Evolutionary conservation across 2,329 filamentous ascomycete species (phyloP).

Genomic region (Fusarium incarnatum): DNA sequence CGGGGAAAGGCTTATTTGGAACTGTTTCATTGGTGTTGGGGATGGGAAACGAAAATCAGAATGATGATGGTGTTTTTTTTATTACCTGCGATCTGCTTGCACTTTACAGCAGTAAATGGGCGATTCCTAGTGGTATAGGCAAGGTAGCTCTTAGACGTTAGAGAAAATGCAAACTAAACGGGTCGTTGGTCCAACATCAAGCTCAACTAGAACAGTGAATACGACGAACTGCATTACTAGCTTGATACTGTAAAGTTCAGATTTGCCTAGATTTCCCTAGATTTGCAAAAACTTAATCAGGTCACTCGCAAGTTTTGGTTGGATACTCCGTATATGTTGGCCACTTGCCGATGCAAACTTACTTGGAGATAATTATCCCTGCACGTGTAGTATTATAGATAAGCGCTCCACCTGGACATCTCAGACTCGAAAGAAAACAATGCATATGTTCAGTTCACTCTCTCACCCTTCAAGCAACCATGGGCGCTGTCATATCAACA

Average conservation of each 20-base stretch:
- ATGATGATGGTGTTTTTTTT: conserved; percentile 39
- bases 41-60: conserved; percentile 33
- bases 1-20: conserved; percentile 1
- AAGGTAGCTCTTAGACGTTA: conserved; percentile 46
- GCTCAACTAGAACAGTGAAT: not conserved
- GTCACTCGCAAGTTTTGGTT: not conserved
- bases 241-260: not conserved
- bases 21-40: conserved; percentile 9
- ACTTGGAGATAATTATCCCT: not conserved
- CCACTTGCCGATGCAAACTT: not conserved
- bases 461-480: conserved; percentile 22
- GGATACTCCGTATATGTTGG: not conserved
- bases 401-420: not conserved
- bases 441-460: not conserved
- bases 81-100: conserved; percentile 14
- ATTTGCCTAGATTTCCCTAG: not conserved
- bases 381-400: not conserved
- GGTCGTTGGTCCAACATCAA: conserved; percentile 16
- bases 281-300: not conserved
- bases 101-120: conserved; percentile 21
- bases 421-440: too few species aligned
- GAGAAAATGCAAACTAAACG: conserved; percentile 46
- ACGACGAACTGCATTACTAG: not conserved
- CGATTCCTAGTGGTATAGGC: conserved; percentile 22
- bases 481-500: conserved; percentile 52